Evolutionary conservation across 1,284 basidiomycete genomes (phyloP).

Genomic region (Tetrapyrgos nigripes): DNA sequence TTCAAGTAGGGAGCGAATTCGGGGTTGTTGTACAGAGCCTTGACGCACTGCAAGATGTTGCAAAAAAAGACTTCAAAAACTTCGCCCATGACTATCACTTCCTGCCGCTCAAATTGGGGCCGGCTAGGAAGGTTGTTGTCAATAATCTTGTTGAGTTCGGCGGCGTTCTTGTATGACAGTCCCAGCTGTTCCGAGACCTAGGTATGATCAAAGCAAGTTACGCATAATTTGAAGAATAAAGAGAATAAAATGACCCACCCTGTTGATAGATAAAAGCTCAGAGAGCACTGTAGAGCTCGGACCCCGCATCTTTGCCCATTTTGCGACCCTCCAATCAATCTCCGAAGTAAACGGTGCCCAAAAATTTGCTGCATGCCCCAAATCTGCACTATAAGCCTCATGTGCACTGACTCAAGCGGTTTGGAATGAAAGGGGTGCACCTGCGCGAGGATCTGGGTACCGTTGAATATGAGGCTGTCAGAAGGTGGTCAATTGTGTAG

Average conservation of each 20-base stretch:
- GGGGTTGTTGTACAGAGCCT: slow-evolving; percentile 8
- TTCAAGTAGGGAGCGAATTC: slow-evolving; percentile 17
- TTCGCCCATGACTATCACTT: slow-evolving; percentile 9
- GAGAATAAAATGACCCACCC: slow-evolving; percentile 4
- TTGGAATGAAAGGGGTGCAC: not conserved
- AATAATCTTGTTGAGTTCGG: slow-evolving; percentile 8
- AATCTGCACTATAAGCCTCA: no score
- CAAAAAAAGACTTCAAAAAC: slow-evolving; percentile 13
- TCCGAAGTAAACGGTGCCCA: slow-evolving; percentile 11
- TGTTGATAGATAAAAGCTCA: slow-evolving; percentile 15
- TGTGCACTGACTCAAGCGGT: no score
- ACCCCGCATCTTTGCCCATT: slow-evolving; percentile 22
- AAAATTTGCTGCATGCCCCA: not conserved
- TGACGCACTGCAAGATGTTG: slow-evolving; percentile 3
- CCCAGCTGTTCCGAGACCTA: not conserved
- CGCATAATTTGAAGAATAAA: not conserved
- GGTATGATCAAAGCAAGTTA: not conserved
- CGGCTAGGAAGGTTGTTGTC: slow-evolving; percentile 1
- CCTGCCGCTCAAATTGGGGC: not conserved
- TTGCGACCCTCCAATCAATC: slow-evolving; percentile 21
- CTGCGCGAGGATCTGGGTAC: no score
- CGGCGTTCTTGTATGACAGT: slow-evolving; percentile 1
- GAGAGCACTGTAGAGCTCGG: slow-evolving; percentile 15
- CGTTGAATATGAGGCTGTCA: not conserved
- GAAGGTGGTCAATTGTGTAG: no score